These are phyloP conservation scores for Euptelea pleiosperma DNA, from an alignment of 164 flowering plant genomes.

Conservation along the genomic window DNA sequence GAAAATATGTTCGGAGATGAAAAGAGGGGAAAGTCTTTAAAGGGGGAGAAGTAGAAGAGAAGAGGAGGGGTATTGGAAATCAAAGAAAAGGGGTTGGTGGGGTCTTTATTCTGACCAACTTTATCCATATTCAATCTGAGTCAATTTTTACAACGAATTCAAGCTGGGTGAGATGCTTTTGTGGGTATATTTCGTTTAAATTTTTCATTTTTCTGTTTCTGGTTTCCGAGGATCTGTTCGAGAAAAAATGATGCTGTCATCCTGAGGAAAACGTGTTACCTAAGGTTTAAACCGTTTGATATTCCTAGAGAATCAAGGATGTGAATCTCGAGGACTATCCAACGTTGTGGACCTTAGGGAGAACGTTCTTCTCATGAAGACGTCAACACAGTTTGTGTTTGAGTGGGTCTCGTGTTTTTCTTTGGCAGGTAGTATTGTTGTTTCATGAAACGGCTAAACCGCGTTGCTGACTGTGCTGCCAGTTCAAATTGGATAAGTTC, in stretches of 20 bases:
- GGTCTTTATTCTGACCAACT: neutral
- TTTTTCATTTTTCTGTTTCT: neutral
- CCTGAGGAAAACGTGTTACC: too few species aligned
- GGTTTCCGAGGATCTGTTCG: too few species aligned
- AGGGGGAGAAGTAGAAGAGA: constrained; percentile 2
- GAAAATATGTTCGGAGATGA: neutral
- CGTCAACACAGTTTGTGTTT: too few species aligned
- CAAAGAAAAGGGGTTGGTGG: constrained; percentile 8
- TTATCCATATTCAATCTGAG: neutral
- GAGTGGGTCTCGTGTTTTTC: too few species aligned
- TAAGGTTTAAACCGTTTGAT: too few species aligned
- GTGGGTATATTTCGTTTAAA: neutral
- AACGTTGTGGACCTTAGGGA: too few species aligned
- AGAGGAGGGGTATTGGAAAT: neutral
- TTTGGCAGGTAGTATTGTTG: too few species aligned
- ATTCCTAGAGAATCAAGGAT: too few species aligned
- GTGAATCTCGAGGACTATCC: too few species aligned
- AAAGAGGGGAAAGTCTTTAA: constrained; percentile 2
- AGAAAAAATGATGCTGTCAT: too few species aligned
- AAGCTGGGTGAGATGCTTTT: neutral
- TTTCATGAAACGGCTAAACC: constrained; percentile 12
- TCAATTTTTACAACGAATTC: neutral
- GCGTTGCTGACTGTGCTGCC: constrained; percentile 8
- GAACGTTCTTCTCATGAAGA: too few species aligned
- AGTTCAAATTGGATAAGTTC: neutral